Base-by-base conservation (phyloP, 495 filamentous ascomycete genomes). In the Annulohypoxylon bovei region DNA sequence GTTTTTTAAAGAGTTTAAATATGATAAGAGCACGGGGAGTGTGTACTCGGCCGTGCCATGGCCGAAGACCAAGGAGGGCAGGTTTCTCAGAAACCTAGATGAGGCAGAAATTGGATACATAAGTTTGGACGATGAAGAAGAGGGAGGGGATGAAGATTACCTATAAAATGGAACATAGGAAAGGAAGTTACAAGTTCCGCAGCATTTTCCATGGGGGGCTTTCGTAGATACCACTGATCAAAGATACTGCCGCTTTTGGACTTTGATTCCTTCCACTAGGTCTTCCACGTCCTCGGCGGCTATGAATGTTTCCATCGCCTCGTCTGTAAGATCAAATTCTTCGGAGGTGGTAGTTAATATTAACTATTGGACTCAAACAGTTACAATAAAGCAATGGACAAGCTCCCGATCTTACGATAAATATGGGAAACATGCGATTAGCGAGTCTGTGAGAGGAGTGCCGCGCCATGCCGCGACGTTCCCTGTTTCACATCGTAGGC, bases 401-500 rank as follows among this genome's bases (percentile, higher is more conserved):
- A 27, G 11, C n/a, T 32, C 56, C 27, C 23, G 47, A 62, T 56
- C 65, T 61, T 67, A 67, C 56, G 56, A 67, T 49, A 6, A 55
- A 27, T 23, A 18, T n/a, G 9, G 23, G 22, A 44, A 62, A 52
- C 32, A 52, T 28, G 33, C 54, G 64, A 54, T 62, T 56, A 20
- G 50, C 50, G 57, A 49, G 28, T 14, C n/a, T 14, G 35, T 37
- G 33, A 44, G 60, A 44, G 44, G 14, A 11, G 40, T 8, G 55
- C 67, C n/a, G 47, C 63, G 58, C 27, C 35, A 58, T n/a, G 35
- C 50, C 22, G 56, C 58, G 58, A 72, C 54, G 37, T 50, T 60
- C 65, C 53, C 63, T 30, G 37, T 56, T 65, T 68, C 67, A 72
- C 59, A 54, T 68, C 59, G 59, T 64, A 32, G 59, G 66, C 14